phyloP scores from a whole-genome alignment of 140 eudicot species.

The Oenanthe javanica region DNA sequence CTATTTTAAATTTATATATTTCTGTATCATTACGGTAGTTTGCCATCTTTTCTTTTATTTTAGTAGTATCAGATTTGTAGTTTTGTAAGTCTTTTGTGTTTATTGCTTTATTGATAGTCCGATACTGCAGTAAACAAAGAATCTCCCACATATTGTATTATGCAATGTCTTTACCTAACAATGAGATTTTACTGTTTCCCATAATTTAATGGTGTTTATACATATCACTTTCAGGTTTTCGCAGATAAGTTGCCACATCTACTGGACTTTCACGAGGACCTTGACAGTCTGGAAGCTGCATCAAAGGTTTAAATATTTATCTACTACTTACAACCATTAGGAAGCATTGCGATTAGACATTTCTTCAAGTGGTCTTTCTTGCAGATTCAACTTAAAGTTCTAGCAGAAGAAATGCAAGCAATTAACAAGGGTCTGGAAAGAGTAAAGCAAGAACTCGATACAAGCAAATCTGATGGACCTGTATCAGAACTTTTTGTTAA shows the following conservation, averaged over 20 bases:
- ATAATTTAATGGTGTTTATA: not conserved
- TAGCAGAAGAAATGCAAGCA: slow-evolving; percentile 99
- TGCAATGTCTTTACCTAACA: not conserved
- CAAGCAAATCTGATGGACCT: slow-evolving; percentile 87
- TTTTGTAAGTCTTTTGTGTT: not conserved
- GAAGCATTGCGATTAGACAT: not conserved
- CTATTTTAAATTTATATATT: not conserved
- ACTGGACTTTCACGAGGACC: slow-evolving; percentile 70
- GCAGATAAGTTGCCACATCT: slow-evolving; percentile 64
- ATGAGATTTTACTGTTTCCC: not conserved
- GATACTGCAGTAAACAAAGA: not conserved
- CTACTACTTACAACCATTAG: slow-evolving; percentile 20
- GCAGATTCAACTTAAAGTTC: slow-evolving; percentile 81
- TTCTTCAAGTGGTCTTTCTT: not conserved
- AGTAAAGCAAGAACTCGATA: slow-evolving; percentile 64
- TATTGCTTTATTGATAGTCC: slow-evolving; percentile 22
- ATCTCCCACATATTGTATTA: not conserved
- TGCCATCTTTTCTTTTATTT: not conserved
- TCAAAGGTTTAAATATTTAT: slow-evolving; percentile 26
- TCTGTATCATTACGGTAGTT: not conserved
- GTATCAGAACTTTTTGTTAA: slow-evolving; percentile 76
- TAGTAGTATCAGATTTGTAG: not conserved
- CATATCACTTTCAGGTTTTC: slow-evolving; percentile 23
- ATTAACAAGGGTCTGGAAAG: slow-evolving; percentile 85
- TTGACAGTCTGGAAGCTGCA: slow-evolving; percentile 77